Evolutionary conservation across 805 yeast species (phyloP), one percentile per base, ranked within the genome.

Genomic region (Myxozyma lipomycoides): DNA sequence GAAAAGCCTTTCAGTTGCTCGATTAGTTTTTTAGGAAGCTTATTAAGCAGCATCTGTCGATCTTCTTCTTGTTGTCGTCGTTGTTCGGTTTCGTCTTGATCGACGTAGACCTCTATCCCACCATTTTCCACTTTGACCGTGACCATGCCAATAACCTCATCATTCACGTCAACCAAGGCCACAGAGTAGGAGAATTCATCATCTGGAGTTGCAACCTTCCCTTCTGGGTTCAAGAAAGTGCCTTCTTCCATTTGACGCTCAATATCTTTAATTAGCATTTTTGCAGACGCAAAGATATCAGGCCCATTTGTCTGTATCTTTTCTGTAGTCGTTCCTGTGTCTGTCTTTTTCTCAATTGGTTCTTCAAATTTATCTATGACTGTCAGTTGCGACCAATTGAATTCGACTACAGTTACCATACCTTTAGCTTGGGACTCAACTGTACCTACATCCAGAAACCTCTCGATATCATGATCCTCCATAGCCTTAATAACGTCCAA

Each of bases 1-100:
- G 56, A 52, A 39, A 52, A 52, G 28, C 48, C 52, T 24, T 52
- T 40, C 39, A 52, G 25, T n/a, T 52, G 52, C 15, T 52, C 52
- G 30, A 22, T 40, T 37, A 49, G 39, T 22, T 52, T 43, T 35
- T 38, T 26, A 12, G 57, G 55, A 18, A 49, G 30, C 36, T 41
- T 35, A 15, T 28, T 25, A 36, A 39, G 37, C 17, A 49, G 26
- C 10, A 23, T 37, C 21, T 40, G 26, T 28, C 46, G 26, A 7
- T 52, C 45, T 2, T 26, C 44, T n/a, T 15, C 21, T 35, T 17
- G 12, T 35, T 35, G 38, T 7, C 32, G 32, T 17, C 6, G 45
- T 3, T 25, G 21, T 4, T 4, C 25, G n/a, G 18, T 40, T 17
- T 22, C 30, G n/a, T 43, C 28, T 25, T 48, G 51, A 10, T 52